Conservation (phyloP, 164 flowering plant species). For the Tetrastigma voinierianum region DNA sequence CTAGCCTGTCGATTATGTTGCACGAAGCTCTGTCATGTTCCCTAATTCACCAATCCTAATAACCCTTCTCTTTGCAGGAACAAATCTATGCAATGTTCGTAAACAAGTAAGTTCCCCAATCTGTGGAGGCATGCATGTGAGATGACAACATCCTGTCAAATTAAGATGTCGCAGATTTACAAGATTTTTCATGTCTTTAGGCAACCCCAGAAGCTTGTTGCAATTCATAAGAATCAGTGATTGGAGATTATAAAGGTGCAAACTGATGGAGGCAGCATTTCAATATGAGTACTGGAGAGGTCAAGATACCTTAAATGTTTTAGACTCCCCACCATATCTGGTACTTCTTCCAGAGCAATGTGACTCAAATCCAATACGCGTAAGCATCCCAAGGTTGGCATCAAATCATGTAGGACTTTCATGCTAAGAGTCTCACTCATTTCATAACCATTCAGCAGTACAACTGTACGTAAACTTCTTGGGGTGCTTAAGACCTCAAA, state of each 20-base stretch:
- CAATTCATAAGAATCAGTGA: conserved; percentile 3
- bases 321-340: background rate
- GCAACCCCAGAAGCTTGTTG: background rate
- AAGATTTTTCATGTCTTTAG: background rate
- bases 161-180: conserved; percentile 4
- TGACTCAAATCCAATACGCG: conserved; percentile 1
- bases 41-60: conserved; percentile 5
- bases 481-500: background rate
- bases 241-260: conserved; percentile 7
- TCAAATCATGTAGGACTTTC: background rate
- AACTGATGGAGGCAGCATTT: conserved; percentile 3
- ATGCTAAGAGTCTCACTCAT: too few species aligned
- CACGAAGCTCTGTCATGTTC: conserved; percentile 1
- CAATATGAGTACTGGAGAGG: conserved; percentile 3
- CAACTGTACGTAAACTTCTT: background rate
- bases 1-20: conserved; percentile 3
- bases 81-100: conserved; percentile 2
- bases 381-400: background rate
- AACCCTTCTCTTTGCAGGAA: background rate
- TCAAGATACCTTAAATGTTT: conserved; percentile 6
- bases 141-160: background rate
- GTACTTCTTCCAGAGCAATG: background rate
- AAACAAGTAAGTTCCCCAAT: conserved; percentile 6
- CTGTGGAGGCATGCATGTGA: background rate
- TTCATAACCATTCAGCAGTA: background rate